These are phyloP conservation scores for Cinchona pubescens DNA, from an alignment of 257 asterid species.

Conservation along the genomic window DNA sequence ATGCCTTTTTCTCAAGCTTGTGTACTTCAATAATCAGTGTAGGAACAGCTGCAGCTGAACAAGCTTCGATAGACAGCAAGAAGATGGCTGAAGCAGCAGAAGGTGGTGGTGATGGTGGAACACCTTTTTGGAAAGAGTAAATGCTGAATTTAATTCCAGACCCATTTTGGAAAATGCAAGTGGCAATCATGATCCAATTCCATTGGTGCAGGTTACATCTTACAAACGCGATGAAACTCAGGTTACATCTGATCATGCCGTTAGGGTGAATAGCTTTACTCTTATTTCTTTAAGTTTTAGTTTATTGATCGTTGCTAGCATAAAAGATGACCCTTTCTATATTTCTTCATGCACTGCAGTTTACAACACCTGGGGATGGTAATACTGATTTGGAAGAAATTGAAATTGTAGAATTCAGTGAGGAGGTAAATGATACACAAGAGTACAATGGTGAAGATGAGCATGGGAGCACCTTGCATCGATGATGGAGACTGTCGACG, in stretches of 20 bases:
- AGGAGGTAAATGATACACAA: constrained; percentile 45
- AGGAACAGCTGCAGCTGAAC: constrained; percentile 36
- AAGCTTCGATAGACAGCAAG: constrained; percentile 40
- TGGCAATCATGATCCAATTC: constrained; percentile 32
- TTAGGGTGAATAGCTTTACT: constrained; percentile 37
- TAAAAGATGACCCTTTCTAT: constrained; percentile 5
- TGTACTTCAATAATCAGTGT: constrained; percentile 34
- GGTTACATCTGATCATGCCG: constrained; percentile 33
- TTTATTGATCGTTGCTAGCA: constrained; percentile 1
- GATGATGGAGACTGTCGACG: constrained; percentile 26
- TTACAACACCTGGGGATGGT: constrained; percentile 26
- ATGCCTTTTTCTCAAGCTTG: background rate
- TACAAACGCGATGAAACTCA: constrained; percentile 31
- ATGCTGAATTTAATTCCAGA: constrained; percentile 46
- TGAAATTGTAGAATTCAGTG: constrained; percentile 35
- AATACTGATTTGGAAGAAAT: constrained; percentile 23
- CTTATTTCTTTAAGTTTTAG: background rate
- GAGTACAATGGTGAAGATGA: constrained; percentile 41
- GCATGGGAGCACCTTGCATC: constrained; percentile 40
- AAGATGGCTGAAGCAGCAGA: constrained; percentile 36
- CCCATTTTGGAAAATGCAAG: constrained; percentile 34
- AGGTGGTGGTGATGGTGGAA: constrained; percentile 24
- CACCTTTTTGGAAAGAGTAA: constrained; percentile 23
- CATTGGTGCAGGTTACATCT: constrained; percentile 33
- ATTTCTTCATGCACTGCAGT: constrained; percentile 38